Conservation (phyloP, 352 stramenopile genomes). For the Phytophthora pluvialis region DNA sequence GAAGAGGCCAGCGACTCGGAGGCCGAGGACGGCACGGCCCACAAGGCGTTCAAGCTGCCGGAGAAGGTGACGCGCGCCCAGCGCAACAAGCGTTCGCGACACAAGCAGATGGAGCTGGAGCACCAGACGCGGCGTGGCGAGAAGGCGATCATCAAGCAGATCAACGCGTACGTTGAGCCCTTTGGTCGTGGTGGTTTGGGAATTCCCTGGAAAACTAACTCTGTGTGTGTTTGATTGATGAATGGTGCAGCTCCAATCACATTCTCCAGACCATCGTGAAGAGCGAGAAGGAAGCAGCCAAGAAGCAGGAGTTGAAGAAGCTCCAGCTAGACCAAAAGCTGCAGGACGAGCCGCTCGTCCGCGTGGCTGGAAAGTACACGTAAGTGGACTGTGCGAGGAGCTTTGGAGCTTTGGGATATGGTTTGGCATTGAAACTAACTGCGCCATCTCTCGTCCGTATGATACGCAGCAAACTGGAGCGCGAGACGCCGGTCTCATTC, state of each 20-base stretch:
- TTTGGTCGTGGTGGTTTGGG: neutral
- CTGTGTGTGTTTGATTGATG: neutral
- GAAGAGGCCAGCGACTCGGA: conserved; percentile 48
- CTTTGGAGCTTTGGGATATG: neutral
- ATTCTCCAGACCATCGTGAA: conserved; percentile 76
- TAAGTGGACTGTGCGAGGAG: conserved; percentile 36
- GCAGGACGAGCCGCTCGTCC: conserved; percentile 71
- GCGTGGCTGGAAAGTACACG: conserved; percentile 76
- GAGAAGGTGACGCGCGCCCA: conserved; percentile 73
- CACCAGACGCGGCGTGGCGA: conserved; percentile 64
- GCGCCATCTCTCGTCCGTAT: neutral
- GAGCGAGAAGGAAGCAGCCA: conserved; percentile 62
- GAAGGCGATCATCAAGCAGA: conserved; percentile 87
- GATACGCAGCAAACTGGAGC: conserved; percentile 72
- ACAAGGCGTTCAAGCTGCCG: conserved; percentile 49
- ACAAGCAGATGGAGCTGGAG: conserved; percentile 83
- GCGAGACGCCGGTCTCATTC: conserved; percentile 73
- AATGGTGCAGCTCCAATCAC: conserved; percentile 52
- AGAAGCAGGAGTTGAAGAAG: conserved; percentile 84
- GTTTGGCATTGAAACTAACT: neutral
- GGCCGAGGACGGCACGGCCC: conserved; percentile 47
- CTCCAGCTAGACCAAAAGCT: conserved; percentile 80
- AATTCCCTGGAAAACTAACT: conserved; percentile 3
- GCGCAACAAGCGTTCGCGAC: conserved; percentile 80
- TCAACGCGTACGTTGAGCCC: conserved; percentile 71